Evolutionary conservation across 78 protist species (phyloP).

Genomic region (Thecamonas trahens): DNA sequence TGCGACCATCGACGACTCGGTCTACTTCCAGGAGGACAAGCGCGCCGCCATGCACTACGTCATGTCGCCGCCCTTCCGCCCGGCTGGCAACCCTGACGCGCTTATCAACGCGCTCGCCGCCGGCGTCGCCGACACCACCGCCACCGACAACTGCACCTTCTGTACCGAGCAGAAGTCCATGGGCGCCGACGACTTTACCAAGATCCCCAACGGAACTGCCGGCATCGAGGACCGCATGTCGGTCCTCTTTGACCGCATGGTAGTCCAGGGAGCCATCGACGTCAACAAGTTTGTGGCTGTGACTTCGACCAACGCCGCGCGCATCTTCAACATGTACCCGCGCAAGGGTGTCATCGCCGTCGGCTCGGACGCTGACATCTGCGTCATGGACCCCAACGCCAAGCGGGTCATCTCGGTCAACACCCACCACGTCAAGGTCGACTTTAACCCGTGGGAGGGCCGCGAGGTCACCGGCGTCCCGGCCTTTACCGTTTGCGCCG

Average conservation of each 20-base stretch:
- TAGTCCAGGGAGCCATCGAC: not conserved
- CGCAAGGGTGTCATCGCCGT: conserved; percentile 72
- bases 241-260: conserved; percentile 67
- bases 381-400: conserved; percentile 61
- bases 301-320: conserved; percentile 71
- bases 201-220: conserved; percentile 49
- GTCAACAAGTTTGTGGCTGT: conserved; percentile 59
- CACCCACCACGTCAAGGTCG: conserved; percentile 66
- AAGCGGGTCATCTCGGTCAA: conserved; percentile 48
- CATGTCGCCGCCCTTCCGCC: conserved; percentile 87
- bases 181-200: conserved; percentile 73
- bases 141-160: conserved; percentile 82
- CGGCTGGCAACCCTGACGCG: conserved; percentile 56
- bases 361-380: conserved; percentile 81
- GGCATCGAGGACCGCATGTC: conserved; percentile 86
- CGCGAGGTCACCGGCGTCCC: conserved; percentile 59
- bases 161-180: conserved; percentile 66
- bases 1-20: too few relatives aligned
- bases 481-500: conserved; percentile 28
- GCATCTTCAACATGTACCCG: conserved; percentile 78
- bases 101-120: conserved; percentile 56
- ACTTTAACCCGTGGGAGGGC: conserved; percentile 82
- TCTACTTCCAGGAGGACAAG: too few relatives aligned
- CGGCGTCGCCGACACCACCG: conserved; percentile 34
- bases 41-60: conserved; percentile 70